Evolutionary conservation across 768 basidiomycete genomes (phyloP).

Genomic region (Suillus hirtellus): DNA sequence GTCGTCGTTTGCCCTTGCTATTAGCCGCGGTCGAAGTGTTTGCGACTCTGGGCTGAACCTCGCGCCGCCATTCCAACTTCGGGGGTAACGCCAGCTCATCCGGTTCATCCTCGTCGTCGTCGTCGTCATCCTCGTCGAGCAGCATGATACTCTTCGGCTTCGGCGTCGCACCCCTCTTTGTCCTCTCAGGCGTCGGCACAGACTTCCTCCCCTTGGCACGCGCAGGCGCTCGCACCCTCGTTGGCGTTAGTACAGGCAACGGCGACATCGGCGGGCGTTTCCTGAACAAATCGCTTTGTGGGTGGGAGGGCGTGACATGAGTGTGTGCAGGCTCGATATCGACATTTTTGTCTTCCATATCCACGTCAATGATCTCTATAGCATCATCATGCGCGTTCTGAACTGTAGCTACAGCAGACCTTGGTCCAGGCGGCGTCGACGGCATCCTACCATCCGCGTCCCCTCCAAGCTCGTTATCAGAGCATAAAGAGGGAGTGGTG

Average conservation of each 20-base stretch:
- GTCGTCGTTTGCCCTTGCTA: conserved; percentile 36
- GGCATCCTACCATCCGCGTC: conserved; percentile 48
- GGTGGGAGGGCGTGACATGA: conserved; percentile 20
- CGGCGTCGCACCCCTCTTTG: conserved; percentile 34
- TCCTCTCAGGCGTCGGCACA: conserved; percentile 9
- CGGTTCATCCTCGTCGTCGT: conserved; percentile 31
- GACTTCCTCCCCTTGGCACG: conserved; percentile 27
- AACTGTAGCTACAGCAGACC: conserved; percentile 10
- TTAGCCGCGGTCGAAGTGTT: conserved; percentile 4
- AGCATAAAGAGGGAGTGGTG: conserved; percentile 71
- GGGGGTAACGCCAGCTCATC: conserved; percentile 37
- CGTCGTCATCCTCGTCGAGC: conserved; percentile 21
- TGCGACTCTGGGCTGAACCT: neutral
- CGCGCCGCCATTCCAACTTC: conserved; percentile 11
- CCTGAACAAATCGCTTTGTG: conserved; percentile 45
- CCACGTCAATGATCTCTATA: conserved; percentile 39
- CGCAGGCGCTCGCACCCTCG: conserved; percentile 57
- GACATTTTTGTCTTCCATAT: conserved; percentile 32
- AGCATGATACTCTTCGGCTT: conserved; percentile 22
- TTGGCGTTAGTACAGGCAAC: conserved; percentile 51
- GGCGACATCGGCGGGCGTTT: conserved; percentile 68
- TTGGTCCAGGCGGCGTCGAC: conserved; percentile 52
- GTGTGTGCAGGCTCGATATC: conserved; percentile 10
- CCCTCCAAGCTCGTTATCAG: conserved; percentile 61
- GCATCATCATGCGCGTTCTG: conserved; percentile 3